These are phyloP conservation scores for Geotrichum australiense DNA, from an alignment of 1,139 yeast genomes.

Conservation along the genomic window DNA sequence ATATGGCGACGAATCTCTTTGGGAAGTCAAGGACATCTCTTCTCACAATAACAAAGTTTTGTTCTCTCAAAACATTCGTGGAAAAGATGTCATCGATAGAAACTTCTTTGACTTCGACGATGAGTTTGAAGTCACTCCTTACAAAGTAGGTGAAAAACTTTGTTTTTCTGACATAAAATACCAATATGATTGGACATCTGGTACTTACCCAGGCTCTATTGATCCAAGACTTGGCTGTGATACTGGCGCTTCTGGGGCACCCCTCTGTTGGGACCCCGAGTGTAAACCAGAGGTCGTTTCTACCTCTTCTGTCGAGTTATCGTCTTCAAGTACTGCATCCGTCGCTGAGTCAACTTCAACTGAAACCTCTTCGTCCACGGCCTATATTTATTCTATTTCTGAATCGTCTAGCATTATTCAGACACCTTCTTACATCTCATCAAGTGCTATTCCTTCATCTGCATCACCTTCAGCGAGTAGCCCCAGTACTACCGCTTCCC, in stretches of 20 bases:
- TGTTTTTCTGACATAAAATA: not conserved
- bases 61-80: not conserved
- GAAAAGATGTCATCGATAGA: not conserved
- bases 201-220: not conserved
- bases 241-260: not conserved
- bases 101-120: not conserved
- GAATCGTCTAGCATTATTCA: not conserved
- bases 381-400: not conserved
- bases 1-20: not conserved
- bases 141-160: not conserved
- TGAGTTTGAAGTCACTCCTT: not conserved
- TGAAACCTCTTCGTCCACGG: not conserved
- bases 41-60: not conserved
- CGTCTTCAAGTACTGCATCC: not conserved
- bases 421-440: not conserved
- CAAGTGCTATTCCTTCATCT: not conserved
- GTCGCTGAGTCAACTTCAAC: not conserved
- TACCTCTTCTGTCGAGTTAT: not conserved
- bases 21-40: not conserved
- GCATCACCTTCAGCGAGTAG: not conserved
- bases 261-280: not conserved
- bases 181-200: not conserved
- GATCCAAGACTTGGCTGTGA: not conserved
- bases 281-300: not conserved
- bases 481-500: too few species aligned